These are phyloP conservation scores for Xylaria sp. DNA, from an alignment of 2,329 filamentous ascomycete genomes.

Conservation along the genomic window DNA sequence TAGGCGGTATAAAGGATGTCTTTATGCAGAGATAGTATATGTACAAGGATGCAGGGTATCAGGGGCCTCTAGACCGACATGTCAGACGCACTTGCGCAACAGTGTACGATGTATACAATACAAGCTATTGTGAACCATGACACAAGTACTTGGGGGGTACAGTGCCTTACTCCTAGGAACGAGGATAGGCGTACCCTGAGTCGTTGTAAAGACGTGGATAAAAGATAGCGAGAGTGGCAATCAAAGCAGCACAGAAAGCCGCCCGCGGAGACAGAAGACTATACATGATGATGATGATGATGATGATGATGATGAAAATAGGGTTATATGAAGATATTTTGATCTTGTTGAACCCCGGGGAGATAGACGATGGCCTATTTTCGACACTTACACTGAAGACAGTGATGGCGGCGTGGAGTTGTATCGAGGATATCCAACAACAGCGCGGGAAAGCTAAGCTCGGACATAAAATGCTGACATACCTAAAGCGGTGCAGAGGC, in stretches of 20 bases:
- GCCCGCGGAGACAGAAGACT: conserved; percentile 34
- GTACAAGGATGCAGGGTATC: conserved; percentile 27
- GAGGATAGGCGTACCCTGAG: conserved; percentile 41
- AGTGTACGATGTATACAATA: conserved; percentile 12
- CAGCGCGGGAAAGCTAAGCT: conserved; percentile 26
- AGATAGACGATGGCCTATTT: conserved; percentile 5
- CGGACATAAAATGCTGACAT: conserved; percentile 39
- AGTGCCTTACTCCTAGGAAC: conserved; percentile 20
- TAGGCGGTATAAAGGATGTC: neutral
- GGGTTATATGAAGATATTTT: conserved; percentile 16
- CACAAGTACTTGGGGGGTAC: conserved; percentile 7
- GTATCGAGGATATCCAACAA: conserved; percentile 36
- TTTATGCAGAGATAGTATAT: conserved; percentile 20
- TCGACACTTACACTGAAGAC: conserved; percentile 12
- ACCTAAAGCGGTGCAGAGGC: conserved; percentile 40
- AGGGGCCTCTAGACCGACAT: conserved; percentile 32
- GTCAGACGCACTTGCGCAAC: conserved; percentile 38
- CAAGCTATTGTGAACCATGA: conserved; percentile 10
- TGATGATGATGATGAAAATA: conserved; percentile 18
- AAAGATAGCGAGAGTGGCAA: conserved; percentile 37
- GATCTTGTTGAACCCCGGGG: conserved; percentile 11
- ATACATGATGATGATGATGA: no score
- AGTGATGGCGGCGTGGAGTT: conserved; percentile 13
- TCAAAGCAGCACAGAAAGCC: conserved; percentile 34
- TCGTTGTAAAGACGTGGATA: conserved; percentile 30